Evolutionary conservation across 371 early-diverging fungal genomes (phyloP).

Genomic region (Haplosporangium sp.): DNA sequence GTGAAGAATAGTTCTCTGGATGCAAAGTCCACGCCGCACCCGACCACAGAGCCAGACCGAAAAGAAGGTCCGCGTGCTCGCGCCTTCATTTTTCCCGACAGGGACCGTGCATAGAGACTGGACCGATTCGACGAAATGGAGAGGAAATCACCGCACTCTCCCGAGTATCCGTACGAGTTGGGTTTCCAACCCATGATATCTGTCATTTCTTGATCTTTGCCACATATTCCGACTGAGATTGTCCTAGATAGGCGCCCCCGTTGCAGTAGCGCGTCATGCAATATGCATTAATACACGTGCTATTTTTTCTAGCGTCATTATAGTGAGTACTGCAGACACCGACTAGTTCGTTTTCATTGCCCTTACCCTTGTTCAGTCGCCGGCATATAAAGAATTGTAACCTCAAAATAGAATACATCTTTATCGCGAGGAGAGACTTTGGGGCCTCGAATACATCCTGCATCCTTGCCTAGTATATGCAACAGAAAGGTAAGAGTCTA

Average conservation of each 20-base stretch:
- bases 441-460: conserved; percentile 51
- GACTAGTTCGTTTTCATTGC: not conserved
- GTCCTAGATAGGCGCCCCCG: conserved; percentile 18
- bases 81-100: conserved; percentile 49
- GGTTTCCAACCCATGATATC: conserved; percentile 36
- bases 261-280: no score
- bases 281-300: no score
- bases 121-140: conserved; percentile 41
- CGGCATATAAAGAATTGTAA: conserved; percentile 47
- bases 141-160: conserved; percentile 42
- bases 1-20: conserved; percentile 47
- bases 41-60: conserved; percentile 38
- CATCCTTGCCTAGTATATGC: conserved; percentile 18
- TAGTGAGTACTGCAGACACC: not conserved
- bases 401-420: conserved; percentile 49
- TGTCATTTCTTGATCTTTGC: conserved; percentile 34
- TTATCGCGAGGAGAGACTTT: conserved; percentile 47
- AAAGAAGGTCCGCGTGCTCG: conserved; percentile 43
- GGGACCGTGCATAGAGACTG: conserved; percentile 37
- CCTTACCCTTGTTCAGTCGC: conserved; percentile 31
- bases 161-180: conserved; percentile 38
- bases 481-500: not conserved
- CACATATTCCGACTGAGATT: conserved; percentile 41
- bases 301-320: no score
- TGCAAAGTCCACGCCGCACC: conserved; percentile 50